These are phyloP conservation scores for Gossypium davidsonii DNA, from an alignment of 441 rosid species.

Conservation along the genomic window DNA sequence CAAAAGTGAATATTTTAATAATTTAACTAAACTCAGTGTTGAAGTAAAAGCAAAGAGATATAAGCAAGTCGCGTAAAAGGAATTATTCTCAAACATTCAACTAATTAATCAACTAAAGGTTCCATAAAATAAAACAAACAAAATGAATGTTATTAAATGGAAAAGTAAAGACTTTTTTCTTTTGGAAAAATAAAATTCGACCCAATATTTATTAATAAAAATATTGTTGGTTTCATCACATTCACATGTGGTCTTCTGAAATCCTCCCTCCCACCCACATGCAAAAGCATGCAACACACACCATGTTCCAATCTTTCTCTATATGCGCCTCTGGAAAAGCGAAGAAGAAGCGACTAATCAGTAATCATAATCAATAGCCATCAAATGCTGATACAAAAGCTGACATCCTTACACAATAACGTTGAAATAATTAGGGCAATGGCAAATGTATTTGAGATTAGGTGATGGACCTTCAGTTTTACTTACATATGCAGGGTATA, in stretches of 20 bases:
- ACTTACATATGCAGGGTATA: background rate
- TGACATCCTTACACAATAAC: background rate
- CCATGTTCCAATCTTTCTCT: conserved; percentile 28
- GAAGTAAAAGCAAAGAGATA: background rate
- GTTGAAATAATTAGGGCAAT: background rate
- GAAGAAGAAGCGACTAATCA: conserved; percentile 16
- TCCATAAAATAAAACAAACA: background rate
- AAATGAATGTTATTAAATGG: background rate
- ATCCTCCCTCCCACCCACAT: conserved; percentile 27
- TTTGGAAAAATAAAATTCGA: conserved; percentile 8
- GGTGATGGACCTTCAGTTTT: background rate
- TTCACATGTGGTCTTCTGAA: conserved; percentile 48
- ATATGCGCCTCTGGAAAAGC: conserved; percentile 26
- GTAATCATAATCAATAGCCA: background rate
- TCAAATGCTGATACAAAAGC: conserved; percentile 23
- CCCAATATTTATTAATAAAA: background rate
- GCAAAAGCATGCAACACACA: conserved; percentile 31
- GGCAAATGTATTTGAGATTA: background rate
- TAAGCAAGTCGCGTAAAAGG: background rate
- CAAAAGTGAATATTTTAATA: too few species aligned
- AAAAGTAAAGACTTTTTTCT: background rate
- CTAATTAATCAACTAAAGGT: background rate
- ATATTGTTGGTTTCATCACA: background rate
- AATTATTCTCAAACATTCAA: background rate
- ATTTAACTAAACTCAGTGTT: too few species aligned